Base-by-base conservation (phyloP, 31 red algal genomes). In the Bonnemaisonia californica region DNA sequence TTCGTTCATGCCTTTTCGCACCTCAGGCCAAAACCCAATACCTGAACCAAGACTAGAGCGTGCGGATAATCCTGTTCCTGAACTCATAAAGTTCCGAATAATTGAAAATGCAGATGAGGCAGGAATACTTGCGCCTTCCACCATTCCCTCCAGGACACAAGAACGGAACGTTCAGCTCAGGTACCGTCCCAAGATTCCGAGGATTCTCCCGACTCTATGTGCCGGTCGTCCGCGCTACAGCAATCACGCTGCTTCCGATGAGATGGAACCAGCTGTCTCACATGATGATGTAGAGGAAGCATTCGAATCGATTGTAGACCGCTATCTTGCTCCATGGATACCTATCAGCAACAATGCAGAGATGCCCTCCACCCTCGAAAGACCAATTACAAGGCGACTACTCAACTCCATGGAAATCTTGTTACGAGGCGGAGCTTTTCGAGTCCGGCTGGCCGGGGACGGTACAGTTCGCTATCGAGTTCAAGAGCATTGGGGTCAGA, bases 401-500 rank as follows among this genome's bases (percentile, higher is more conserved):
- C 54, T 85, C 26, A 68, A 91, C 39, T 83, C 88, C 32, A 74
- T 84, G 73, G 88, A 91, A 42, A 81, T 91, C 33, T 55, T 78
- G 39, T 56, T 91, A 27, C 80, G 82, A 30, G 88, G 88, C 2
- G 88, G 80, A 4, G 88, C 80, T 2, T 83, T 91, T 62, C 80
- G 80, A 18, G 82, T 91, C 9, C 80, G 88, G 11, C 61, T 91
- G n/a, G 80, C 88, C 3, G 68, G 68, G 1, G 73, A 80, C 35
- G 72, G 72, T 19, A 69, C 56, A 51, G 91, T 94, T 19, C 74
- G 86, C 56, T 94, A 94, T 54, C 69, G 91, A 28, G 91, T 90
- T 23, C 36, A 77, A 7, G 91, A 90, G 36, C 91, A 94, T 69
- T 94, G 81, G 81, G 70, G 81, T n/a, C 91, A 94, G 74, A 94